Percentiles rank a stretch among this genome's conserved stretches.
Evolutionary conservation across 371 early-diverging fungal genomes (phyloP).

Genomic region (Mortierella sp.): DNA sequence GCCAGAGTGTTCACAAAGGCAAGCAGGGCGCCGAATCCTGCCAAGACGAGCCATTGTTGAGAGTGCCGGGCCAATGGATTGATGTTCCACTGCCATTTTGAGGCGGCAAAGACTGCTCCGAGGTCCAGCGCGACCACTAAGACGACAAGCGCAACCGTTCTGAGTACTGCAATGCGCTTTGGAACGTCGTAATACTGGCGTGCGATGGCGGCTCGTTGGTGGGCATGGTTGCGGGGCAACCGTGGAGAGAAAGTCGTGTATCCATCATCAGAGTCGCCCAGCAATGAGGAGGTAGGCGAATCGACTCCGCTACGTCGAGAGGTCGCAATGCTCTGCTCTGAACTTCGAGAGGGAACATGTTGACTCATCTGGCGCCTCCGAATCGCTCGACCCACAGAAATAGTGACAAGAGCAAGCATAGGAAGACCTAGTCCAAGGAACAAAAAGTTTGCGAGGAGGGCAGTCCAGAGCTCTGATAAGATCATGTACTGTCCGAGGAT

Average conservation of each 20-base stretch:
- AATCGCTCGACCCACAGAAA: conserved; percentile 26
- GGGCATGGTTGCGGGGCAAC: conserved; percentile 10
- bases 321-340: conserved; percentile 17
- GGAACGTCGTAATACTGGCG: not conserved
- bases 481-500: conserved; percentile 66
- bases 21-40: conserved; percentile 20
- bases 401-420: conserved; percentile 16
- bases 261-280: conserved; percentile 45
- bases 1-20: conserved; percentile 36
- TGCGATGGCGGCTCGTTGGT: not conserved
- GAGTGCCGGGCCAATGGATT: conserved; percentile 36
- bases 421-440: conserved; percentile 57
- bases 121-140: conserved; percentile 29
- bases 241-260: conserved; percentile 20
- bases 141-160: conserved; percentile 19
- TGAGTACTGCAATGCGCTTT: conserved; percentile 1
- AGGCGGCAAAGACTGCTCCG: conserved; percentile 14
- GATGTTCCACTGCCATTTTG: conserved; percentile 14
- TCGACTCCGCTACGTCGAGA: conserved; percentile 41
- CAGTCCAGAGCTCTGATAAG: conserved; percentile 59
- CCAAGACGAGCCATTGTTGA: conserved; percentile 35
- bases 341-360: not conserved
- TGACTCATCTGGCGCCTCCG: not conserved
- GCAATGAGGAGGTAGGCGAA: conserved; percentile 21
- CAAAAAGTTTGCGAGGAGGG: conserved; percentile 55